Conservation (phyloP, 805 yeast species). For the Saccharomyces paradoxus region DNA sequence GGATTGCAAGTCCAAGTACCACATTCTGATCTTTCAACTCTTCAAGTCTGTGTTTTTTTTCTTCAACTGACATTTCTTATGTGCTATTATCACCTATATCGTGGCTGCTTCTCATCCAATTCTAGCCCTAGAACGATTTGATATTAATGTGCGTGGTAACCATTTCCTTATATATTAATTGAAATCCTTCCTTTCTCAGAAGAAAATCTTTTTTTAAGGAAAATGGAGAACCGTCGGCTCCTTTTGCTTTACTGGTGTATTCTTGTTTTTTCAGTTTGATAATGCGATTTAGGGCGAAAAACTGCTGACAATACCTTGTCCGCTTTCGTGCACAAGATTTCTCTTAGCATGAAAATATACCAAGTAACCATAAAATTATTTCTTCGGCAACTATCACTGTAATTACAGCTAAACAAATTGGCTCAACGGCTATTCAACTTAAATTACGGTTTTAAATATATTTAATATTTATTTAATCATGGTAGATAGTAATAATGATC, state of each 20-base stretch:
- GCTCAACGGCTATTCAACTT: neutral
- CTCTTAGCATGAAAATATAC: neutral
- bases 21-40: constrained; percentile 76
- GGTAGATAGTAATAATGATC: neutral
- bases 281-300: neutral
- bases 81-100: constrained; percentile 21
- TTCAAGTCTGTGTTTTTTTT: constrained; percentile 56
- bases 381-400: neutral
- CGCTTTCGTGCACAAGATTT: neutral
- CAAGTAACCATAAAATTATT: neutral
- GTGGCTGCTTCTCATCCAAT: neutral
- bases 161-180: neutral
- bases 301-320: neutral
- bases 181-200: neutral
- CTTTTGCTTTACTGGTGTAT: neutral
- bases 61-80: constrained; percentile 37
- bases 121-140: neutral
- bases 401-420: neutral
- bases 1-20: constrained; percentile 62
- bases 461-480: neutral
- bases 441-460: neutral
- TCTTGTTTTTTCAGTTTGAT: neutral
- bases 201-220: neutral
- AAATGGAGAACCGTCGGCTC: neutral
- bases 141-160: neutral